These are phyloP conservation scores for Neoboletus magnificus DNA, from an alignment of 768 basidiomycete species.

Conservation along the genomic window DNA sequence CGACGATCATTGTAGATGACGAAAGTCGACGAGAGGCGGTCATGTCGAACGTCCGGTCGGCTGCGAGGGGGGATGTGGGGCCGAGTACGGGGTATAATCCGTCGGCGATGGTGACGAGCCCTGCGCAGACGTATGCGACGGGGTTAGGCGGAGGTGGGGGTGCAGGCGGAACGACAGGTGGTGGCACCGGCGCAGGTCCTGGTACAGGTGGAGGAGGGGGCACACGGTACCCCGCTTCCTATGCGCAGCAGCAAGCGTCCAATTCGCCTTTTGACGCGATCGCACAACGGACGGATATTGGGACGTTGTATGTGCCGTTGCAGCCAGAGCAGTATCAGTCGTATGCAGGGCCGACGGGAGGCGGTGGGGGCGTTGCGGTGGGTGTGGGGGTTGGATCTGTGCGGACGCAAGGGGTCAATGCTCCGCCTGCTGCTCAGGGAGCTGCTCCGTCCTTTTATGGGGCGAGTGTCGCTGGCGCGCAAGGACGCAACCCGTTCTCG, in stretches of 20 bases:
- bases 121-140: conserved; percentile 68
- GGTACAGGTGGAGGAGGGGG: conserved; percentile 1
- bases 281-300: conserved; percentile 62
- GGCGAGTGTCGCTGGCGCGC: conserved; percentile 49
- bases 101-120: conserved; percentile 62
- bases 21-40: conserved; percentile 76
- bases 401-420: conserved; percentile 44
- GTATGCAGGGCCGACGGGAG: conserved; percentile 39
- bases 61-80: conserved; percentile 49
- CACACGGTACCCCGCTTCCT: conserved; percentile 60
- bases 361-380: conserved; percentile 25
- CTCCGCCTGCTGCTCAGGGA: conserved; percentile 4
- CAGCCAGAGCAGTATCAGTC: conserved; percentile 76
- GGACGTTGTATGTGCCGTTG: conserved; percentile 73
- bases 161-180: background rate
- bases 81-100: conserved; percentile 42
- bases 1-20: conserved; percentile 61
- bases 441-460: conserved; percentile 63
- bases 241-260: conserved; percentile 41
- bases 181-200: background rate
- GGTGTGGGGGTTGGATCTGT: conserved; percentile 14
- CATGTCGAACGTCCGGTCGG: conserved; percentile 72
- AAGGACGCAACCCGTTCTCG: conserved; percentile 40
- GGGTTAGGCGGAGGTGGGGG: conserved; percentile 5
- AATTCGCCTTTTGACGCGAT: conserved; percentile 55